Base-by-base conservation (phyloP, 805 yeast genomes). In the Priceomyces carsonii region DNA sequence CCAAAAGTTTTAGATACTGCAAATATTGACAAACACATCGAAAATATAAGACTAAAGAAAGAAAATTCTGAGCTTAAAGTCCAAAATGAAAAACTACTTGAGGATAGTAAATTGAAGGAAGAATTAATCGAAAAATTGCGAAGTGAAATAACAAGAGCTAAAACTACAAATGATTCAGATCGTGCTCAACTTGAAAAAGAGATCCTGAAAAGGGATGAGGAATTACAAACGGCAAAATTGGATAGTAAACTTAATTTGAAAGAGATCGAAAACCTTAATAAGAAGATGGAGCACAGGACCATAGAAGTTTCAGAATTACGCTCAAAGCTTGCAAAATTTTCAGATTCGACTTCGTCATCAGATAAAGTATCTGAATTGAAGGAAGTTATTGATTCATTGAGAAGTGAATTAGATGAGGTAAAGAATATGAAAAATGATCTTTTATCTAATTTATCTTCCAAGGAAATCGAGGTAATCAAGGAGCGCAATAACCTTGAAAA, bases 381-480 rank as follows among this genome's bases (percentile, higher is more conserved):
- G 31, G 27, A 42, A 20, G 37, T 26, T 12, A 40, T 47, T 8
- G 38, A 34, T 8, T 26, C 16, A 3, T 32, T 53, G 17, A 33
- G 48, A 13, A 32, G 17, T 12, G 61, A 60, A 29, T 31, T 56
- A 26, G 36, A 39, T 14, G 65, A 59, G 34, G 41, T 51, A 6
- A 44, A 28, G 6, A 42, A 45, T 4, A 70, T 79, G 68, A 84
- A 83, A 50, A 66, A 71, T 19, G 89, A 84, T 45, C 58, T 86
- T 15, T 55, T 82, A 9, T 85, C 81, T 13, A 84, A 82, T 48
- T 71, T 85, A 79, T 63, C 83, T 0, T 72, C 80, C 20, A 74
- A 82, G 43, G 89, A 84, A 45, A 52, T 52, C 8, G 89, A 82
- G 32, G 73, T 74, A 43, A 59, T 67, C 2, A 66, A 65, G 23